Evolutionary conservation across 108 stramenopile species (phyloP).

Genomic region (Nitzschia sp.): DNA sequence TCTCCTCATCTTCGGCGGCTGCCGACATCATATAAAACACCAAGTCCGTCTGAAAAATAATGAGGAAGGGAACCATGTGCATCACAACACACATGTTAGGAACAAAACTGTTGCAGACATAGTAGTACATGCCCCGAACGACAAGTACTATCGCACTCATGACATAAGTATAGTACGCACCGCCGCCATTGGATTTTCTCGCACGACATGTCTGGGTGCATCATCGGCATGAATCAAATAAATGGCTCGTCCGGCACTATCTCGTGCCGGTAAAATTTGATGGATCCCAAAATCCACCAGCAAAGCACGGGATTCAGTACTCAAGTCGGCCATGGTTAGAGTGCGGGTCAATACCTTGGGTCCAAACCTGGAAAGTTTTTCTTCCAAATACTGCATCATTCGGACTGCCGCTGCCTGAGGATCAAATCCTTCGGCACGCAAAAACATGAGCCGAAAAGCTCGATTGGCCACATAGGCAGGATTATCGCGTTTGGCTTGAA

Average conservation of each 20-base stretch:
- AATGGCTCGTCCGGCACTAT: constrained; percentile 11
- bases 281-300: not conserved
- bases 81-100: not conserved
- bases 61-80: not conserved
- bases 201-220: not conserved
- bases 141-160: too few species aligned
- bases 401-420: constrained; percentile 23
- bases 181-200: constrained; percentile 3
- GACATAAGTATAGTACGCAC: not conserved
- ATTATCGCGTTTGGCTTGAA: not conserved
- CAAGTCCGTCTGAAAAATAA: too few species aligned
- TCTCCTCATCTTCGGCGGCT: constrained; percentile 17
- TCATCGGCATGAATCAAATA: not conserved
- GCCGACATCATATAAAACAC: constrained; percentile 3
- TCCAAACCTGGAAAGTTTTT: constrained; percentile 35
- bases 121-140: not conserved
- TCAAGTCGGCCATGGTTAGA: constrained; percentile 30
- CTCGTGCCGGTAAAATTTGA: constrained; percentile 9
- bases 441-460: constrained; percentile 34
- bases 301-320: not conserved
- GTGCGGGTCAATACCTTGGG: constrained; percentile 12
- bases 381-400: constrained; percentile 34
- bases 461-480: constrained; percentile 10
- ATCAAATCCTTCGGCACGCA: constrained; percentile 48
- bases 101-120: not conserved